phyloP scores from a whole-genome alignment of 1,139 yeast species.

The Pichia sp. region DNA sequence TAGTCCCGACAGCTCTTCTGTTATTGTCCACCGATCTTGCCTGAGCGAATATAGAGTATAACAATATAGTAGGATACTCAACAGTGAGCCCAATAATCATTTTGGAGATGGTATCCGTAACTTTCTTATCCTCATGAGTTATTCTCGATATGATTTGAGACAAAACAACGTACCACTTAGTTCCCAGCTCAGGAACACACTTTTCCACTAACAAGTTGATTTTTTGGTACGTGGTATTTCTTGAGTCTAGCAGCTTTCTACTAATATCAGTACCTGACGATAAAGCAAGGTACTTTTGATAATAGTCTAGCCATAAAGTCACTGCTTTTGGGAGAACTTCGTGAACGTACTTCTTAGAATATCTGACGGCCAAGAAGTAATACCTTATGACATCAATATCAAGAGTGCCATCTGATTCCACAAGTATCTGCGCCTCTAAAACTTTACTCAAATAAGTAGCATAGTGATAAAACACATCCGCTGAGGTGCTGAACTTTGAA shows the following conservation, averaged over 20 bases:
- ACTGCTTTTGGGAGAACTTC: conserved; percentile 87
- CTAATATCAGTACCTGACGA: conserved; percentile 44
- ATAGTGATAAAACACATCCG: conserved; percentile 41
- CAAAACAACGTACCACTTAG: conserved; percentile 77
- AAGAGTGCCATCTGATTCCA: conserved; percentile 46
- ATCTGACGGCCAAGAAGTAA: conserved; percentile 60
- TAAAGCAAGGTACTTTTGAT: conserved; percentile 31
- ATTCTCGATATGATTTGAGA: conserved; percentile 83
- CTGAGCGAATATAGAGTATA: conserved; percentile 82
- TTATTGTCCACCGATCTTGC: conserved; percentile 56
- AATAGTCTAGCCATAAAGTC: conserved; percentile 89
- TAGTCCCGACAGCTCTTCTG: conserved; percentile 49
- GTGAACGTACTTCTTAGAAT: conserved; percentile 34
- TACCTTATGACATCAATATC: conserved; percentile 59
- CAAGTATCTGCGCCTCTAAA: conserved; percentile 44
- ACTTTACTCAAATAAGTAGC: conserved; percentile 78
- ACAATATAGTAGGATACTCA: conserved; percentile 71
- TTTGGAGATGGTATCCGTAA: conserved; percentile 48
- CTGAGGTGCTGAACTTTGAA: conserved; percentile 40
- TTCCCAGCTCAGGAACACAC: conserved; percentile 43
- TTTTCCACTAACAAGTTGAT: conserved; percentile 11
- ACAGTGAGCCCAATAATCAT: conserved; percentile 52
- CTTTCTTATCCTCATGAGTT: conserved; percentile 52
- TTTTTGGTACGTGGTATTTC: conserved; percentile 8
- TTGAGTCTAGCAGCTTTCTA: conserved; percentile 18